phyloP scores from a whole-genome alignment of 768 basidiomycete species.

The Hydnum rufescens region DNA sequence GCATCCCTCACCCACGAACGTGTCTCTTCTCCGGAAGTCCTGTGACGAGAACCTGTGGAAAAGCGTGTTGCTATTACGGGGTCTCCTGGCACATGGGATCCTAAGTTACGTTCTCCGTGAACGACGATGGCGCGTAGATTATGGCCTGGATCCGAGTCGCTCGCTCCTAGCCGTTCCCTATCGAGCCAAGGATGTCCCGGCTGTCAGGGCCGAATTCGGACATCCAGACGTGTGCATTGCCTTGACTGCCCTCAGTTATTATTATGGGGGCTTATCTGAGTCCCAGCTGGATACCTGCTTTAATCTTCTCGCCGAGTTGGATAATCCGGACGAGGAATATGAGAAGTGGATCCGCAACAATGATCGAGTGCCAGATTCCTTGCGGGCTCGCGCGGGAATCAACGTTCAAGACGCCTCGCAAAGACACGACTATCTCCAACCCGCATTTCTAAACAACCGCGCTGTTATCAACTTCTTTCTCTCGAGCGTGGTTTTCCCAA shows the following conservation, averaged over 20 bases:
- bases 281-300: slow-evolving; percentile 23
- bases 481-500: slow-evolving; percentile 28
- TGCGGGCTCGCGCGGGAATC: slow-evolving; percentile 22
- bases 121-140: slow-evolving; percentile 2
- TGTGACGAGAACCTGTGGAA: background rate
- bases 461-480: slow-evolving; percentile 29
- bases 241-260: slow-evolving; percentile 30
- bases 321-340: slow-evolving; percentile 26
- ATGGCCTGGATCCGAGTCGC: slow-evolving; percentile 1
- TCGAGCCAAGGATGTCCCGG: slow-evolving; percentile 29
- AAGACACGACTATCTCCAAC: slow-evolving; percentile 15
- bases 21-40: background rate
- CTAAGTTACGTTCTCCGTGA: background rate
- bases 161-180: slow-evolving; percentile 3
- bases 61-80: slow-evolving; percentile 1
- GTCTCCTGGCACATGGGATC: slow-evolving; percentile 2
- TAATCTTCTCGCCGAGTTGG: slow-evolving; percentile 21
- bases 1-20: background rate
- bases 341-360: slow-evolving; percentile 20
- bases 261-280: slow-evolving; percentile 26
- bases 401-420: slow-evolving; percentile 25
- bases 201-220: slow-evolving; percentile 29
- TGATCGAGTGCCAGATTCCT: slow-evolving; percentile 14
- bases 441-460: slow-evolving; percentile 22
- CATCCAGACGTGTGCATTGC: slow-evolving; percentile 30